Base-by-base conservation (phyloP, 2,329 filamentous ascomycete species). In the Pleochaeta shiraiana region DNA sequence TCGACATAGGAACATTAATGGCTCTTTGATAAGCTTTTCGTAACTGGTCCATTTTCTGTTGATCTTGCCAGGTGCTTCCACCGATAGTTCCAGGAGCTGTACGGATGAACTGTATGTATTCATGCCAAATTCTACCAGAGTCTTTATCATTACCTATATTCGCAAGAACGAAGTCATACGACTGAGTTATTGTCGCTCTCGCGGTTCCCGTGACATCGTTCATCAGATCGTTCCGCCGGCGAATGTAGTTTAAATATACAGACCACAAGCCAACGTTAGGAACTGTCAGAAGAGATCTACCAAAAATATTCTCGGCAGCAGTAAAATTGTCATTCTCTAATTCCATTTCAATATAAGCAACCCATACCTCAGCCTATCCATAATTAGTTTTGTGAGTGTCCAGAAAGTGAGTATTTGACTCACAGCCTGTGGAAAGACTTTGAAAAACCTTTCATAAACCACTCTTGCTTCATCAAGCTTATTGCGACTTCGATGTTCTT, bases 1-100 rank as follows among this genome's bases (percentile, higher is more conserved):
- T 87, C 64, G 86, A 83, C 67, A 90, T 95, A 4, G 95, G 95
- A 45, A 96, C 83, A 68, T 83, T 85, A 65, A 96, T 88, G 16
- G 92, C 92, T 64, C 86, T 86, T 71, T 96, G 91, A 73, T 96
- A 98, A 0, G 89, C 88, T 73, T 95, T 95, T 66, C 93, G 86
- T 63, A 98, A 76, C 69, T 88, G 79, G 70, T 98, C 93, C 87
- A 95, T 95, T 79, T 98, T 98, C 73, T 97, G 93, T 75, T 92
- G 88, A 72, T 97, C 93, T 74, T 97, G 91, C 95, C 93, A 98
- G 65, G 83, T 85, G 65, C 80, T 85, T 53, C 92, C 93, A 30
- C 91, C 92, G 65, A 93, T 82, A 65, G 84, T 84, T 5, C 93
- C 93, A 0, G 93, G 93, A 0, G 87, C 89, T 45, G 83, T 88